Evolutionary conservation across 768 basidiomycete genomes (phyloP).

Genomic region (Pulveroboletus sp.): DNA sequence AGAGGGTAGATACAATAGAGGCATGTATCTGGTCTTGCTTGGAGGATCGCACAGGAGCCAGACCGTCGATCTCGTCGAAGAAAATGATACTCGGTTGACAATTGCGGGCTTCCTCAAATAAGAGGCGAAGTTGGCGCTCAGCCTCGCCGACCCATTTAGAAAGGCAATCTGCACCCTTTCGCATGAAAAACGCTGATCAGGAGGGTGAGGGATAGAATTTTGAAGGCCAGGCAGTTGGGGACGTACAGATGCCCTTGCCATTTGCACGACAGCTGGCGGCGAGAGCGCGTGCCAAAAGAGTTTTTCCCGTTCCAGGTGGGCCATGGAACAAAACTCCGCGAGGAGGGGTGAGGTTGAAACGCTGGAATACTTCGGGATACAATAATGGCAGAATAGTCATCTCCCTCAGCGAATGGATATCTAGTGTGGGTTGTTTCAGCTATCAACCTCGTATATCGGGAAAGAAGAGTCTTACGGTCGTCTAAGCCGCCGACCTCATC

Average conservation of each 20-base stretch:
- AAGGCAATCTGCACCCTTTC: constrained; percentile 95
- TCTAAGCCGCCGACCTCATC: constrained; percentile 96
- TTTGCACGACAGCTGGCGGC: constrained; percentile 88
- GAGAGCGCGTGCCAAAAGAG: constrained; percentile 87
- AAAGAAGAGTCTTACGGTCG: constrained; percentile 57
- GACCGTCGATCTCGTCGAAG: constrained; percentile 98
- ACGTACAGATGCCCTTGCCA: constrained; percentile 83
- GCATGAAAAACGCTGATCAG: constrained; percentile 94
- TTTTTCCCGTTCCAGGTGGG: constrained; percentile 98
- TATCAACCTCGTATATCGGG: not conserved
- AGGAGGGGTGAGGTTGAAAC: constrained; percentile 91
- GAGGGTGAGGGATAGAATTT: not conserved
- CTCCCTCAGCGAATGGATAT: constrained; percentile 95
- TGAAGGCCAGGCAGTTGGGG: not conserved
- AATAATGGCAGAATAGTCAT: constrained; percentile 95
- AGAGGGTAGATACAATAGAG: constrained; percentile 90
- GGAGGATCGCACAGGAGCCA: constrained; percentile 96
- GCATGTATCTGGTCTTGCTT: constrained; percentile 99
- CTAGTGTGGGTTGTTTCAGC: constrained; percentile 36
- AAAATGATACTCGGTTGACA: constrained; percentile 97
- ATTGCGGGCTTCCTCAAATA: constrained; percentile 93
- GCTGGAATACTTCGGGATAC: constrained; percentile 95
- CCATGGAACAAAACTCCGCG: constrained; percentile 97
- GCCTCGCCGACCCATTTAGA: constrained; percentile 99
- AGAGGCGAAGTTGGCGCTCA: constrained; percentile 87